phyloP scores from a whole-genome alignment of 805 yeast genomes.

The Kluyveromyces aestuarii region DNA sequence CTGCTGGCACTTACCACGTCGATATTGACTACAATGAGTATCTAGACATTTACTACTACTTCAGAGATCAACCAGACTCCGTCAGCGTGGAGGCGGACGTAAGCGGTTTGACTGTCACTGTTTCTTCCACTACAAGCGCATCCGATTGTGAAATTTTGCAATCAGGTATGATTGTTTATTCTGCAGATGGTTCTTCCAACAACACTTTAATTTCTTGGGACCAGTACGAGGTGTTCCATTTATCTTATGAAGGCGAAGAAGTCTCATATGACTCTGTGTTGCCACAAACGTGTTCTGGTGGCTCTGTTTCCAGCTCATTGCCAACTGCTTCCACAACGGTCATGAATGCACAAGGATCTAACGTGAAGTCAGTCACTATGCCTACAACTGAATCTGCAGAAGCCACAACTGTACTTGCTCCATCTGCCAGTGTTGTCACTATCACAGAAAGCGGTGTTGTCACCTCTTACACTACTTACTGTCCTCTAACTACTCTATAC shows the following conservation, averaged over 20 bases:
- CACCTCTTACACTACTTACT: constrained; percentile 10
- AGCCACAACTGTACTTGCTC: background rate
- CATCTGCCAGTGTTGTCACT: constrained; percentile 3
- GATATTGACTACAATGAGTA: constrained; percentile 13
- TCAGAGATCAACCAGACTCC: constrained; percentile 12
- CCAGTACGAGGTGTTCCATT: constrained; percentile 17
- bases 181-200: constrained; percentile 10
- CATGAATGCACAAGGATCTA: constrained; percentile 2
- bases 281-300: constrained; percentile 12
- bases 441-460: constrained; percentile 8
- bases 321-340: constrained; percentile 1
- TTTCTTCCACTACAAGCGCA: constrained; percentile 9
- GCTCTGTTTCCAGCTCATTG: constrained; percentile 1
- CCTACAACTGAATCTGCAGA: background rate
- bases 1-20: constrained; percentile 11
- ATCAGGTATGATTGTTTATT: constrained; percentile 19
- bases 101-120: constrained; percentile 14
- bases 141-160: constrained; percentile 12
- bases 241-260: constrained; percentile 10
- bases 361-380: constrained; percentile 1
- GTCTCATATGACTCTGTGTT: constrained; percentile 12
- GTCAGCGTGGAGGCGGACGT: constrained; percentile 12
- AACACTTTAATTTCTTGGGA: constrained; percentile 19
- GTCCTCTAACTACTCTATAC: constrained; percentile 6
- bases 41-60: constrained; percentile 15